Evolutionary conservation across 495 filamentous ascomycete genomes (phyloP).

Genomic region (Daldinia vernicosa): DNA sequence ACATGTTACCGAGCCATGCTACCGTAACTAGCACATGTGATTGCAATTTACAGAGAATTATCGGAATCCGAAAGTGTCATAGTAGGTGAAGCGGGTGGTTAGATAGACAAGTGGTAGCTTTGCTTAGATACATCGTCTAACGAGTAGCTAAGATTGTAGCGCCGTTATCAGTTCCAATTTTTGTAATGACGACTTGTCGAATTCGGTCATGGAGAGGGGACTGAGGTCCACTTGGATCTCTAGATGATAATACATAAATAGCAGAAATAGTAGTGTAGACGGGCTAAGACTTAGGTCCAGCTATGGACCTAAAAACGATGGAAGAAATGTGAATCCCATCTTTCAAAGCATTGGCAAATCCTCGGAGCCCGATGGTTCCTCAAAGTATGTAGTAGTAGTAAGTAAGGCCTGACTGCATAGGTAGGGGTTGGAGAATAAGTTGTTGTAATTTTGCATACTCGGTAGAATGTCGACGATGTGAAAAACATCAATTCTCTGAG

Average conservation of each 20-base stretch:
- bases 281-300: background rate
- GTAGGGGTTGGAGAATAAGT: background rate
- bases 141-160: slow-evolving; percentile 26
- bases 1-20: slow-evolving; percentile 37
- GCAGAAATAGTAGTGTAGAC: background rate
- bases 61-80: slow-evolving; percentile 8
- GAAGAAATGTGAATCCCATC: slow-evolving; percentile 39
- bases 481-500: slow-evolving; percentile 2
- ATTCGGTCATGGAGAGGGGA: slow-evolving; percentile 21
- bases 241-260: slow-evolving; percentile 3
- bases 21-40: slow-evolving; percentile 19
- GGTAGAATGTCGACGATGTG: background rate
- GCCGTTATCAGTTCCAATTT: slow-evolving; percentile 31
- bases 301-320: slow-evolving; percentile 25
- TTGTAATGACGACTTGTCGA: slow-evolving; percentile 33
- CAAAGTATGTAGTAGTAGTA: background rate
- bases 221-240: slow-evolving; percentile 27
- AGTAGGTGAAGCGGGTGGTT: background rate
- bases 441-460: background rate
- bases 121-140: slow-evolving; percentile 16
- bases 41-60: slow-evolving; percentile 18
- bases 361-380: background rate
- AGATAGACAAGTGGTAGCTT: slow-evolving; percentile 1
- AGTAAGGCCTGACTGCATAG: slow-evolving; percentile 7
- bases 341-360: slow-evolving; percentile 12